These are phyloP conservation scores for Aspergillus intermedius DNA, from an alignment of 2,329 filamentous ascomycete genomes.

Conservation along the genomic window DNA sequence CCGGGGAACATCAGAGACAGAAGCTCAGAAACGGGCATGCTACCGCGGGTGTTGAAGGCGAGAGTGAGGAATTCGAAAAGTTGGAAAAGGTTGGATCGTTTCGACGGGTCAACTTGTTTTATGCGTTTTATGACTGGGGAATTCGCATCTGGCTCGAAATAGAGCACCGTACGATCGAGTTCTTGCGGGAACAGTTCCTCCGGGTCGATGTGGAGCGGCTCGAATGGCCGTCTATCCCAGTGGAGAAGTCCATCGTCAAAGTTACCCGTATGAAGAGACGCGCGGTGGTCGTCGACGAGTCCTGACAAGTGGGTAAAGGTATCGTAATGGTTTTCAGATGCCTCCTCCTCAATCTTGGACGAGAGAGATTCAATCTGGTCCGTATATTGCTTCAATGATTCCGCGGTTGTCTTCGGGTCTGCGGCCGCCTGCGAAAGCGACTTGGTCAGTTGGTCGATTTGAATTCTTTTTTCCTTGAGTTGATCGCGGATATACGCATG, in stretches of 20 bases:
- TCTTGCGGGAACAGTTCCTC: conserved; percentile 62
- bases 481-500: conserved; percentile 8
- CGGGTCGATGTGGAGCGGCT: conserved; percentile 55
- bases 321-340: conserved; percentile 19
- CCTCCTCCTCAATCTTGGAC: conserved; percentile 4
- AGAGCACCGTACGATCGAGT: conserved; percentile 26
- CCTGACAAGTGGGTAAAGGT: conserved; percentile 29
- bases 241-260: conserved; percentile 48
- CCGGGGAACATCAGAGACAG: conserved; percentile 24
- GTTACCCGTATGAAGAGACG: conserved; percentile 23
- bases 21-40: conserved; percentile 22
- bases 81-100: conserved; percentile 13
- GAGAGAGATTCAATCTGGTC: conserved; percentile 12
- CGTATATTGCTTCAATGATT: conserved; percentile 17
- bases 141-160: conserved; percentile 28
- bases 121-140: conserved; percentile 16
- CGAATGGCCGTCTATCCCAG: conserved; percentile 65
- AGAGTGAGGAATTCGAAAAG: conserved; percentile 21
- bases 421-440: conserved; percentile 20
- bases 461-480: conserved; percentile 11
- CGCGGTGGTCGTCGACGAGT: conserved; percentile 50
- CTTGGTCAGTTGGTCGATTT: conserved; percentile 24
- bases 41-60: conserved; percentile 19
- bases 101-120: conserved; percentile 7
- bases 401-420: conserved; percentile 12